Evolutionary conservation across 2,329 filamentous ascomycete genomes (phyloP).

Genomic region (Alternaria alternata): DNA sequence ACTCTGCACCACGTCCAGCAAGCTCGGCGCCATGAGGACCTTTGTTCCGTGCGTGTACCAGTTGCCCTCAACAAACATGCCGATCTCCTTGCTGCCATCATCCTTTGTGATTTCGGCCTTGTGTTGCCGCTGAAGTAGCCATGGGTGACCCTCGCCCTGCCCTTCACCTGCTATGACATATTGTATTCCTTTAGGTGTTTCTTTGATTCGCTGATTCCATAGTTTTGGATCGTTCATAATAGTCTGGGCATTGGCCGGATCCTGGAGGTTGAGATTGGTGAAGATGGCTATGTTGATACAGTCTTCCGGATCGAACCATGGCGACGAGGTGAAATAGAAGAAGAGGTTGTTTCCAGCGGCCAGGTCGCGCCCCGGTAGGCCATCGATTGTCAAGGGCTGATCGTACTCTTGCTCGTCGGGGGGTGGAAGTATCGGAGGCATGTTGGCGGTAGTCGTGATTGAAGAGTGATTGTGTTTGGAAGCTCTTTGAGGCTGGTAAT

Average conservation of each 20-base stretch:
- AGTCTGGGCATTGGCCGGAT: slow-evolving; percentile 54
- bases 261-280: slow-evolving; percentile 58
- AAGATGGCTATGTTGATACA: slow-evolving; percentile 66
- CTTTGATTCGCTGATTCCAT: slow-evolving; percentile 64
- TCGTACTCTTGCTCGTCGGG: slow-evolving; percentile 46
- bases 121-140: slow-evolving; percentile 67
- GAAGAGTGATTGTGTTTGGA: not conserved
- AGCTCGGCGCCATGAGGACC: slow-evolving; percentile 68
- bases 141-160: slow-evolving; percentile 61
- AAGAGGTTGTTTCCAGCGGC: slow-evolving; percentile 55
- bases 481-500: slow-evolving; percentile 8
- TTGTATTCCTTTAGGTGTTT: slow-evolving; percentile 62
- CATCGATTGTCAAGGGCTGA: slow-evolving; percentile 31
- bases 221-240: slow-evolving; percentile 63
- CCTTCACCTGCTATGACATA: slow-evolving; percentile 68
- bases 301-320: slow-evolving; percentile 68
- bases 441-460: slow-evolving; percentile 21
- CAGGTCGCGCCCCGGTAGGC: slow-evolving; percentile 33
- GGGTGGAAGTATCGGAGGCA: slow-evolving; percentile 40
- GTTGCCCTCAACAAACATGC: slow-evolving; percentile 63
- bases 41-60: slow-evolving; percentile 69
- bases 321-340: slow-evolving; percentile 68
- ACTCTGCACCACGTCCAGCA: slow-evolving; percentile 65
- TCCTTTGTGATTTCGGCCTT: slow-evolving; percentile 44
- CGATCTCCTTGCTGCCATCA: slow-evolving; percentile 47